Percentiles rank a stretch among this genome's conserved stretches.
phyloP scores from a whole-genome alignment of 225 moss, liverwort and hornwort species.

The Antitrichia curtipendula region DNA sequence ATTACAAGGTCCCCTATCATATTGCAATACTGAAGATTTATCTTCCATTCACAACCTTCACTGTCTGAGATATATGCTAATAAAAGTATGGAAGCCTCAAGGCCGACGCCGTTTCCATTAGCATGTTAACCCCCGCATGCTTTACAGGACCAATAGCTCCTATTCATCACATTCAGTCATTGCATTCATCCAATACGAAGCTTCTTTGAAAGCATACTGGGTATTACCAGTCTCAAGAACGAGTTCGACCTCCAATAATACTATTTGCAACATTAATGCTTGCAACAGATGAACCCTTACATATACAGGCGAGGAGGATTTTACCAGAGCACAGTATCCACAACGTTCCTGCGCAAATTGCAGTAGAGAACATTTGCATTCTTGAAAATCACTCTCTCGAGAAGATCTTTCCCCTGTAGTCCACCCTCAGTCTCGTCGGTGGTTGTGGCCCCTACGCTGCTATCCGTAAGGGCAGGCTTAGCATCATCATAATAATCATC shows the following conservation, averaged over 20 bases:
- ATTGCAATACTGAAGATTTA: not conserved
- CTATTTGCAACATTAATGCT: not conserved
- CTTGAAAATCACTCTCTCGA: conserved; percentile 57
- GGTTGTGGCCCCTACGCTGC: not conserved
- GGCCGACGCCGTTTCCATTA: not conserved
- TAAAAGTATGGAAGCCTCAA: not conserved
- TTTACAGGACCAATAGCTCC: not conserved
- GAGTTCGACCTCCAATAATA: not conserved
- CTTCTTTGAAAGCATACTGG: not conserved
- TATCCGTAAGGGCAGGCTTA: not conserved
- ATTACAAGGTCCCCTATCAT: not conserved
- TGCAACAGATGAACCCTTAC: not conserved
- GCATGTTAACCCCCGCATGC: not conserved
- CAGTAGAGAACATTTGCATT: conserved; percentile 53
- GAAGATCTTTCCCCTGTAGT: conserved; percentile 25
- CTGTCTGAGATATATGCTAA: not conserved
- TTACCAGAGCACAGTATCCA: conserved; percentile 82
- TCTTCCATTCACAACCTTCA: not conserved
- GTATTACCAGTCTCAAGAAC: not conserved
- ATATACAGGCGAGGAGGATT: not conserved
- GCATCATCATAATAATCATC: not conserved
- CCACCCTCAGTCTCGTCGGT: not conserved
- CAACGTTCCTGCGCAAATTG: conserved; percentile 21
- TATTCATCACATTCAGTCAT: not conserved
- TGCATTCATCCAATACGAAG: not conserved